Evolutionary conservation across 225 moss, liverwort and hornwort species (phyloP), one percentile per base, ranked within the genome.

Genomic region (Pleurozium schreberi): DNA sequence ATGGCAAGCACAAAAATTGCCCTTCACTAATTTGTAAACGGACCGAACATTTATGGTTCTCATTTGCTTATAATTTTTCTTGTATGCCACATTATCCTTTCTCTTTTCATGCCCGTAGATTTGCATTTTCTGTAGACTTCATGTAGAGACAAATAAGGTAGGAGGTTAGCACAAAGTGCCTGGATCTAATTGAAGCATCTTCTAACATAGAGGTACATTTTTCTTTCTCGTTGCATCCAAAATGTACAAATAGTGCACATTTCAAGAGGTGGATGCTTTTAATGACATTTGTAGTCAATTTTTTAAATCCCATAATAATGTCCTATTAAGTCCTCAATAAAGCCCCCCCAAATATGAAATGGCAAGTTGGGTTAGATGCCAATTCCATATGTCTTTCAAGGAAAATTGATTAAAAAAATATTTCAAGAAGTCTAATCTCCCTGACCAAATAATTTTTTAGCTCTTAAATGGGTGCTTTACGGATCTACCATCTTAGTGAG

Each of bases 71-170:
- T 47, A 19, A 47, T 3, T 47, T 74, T 47, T 47, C 12, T 40
- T 31, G 2, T 31, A 4, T 18, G 1, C 18, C 31, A 31, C 31
- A 31, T 11, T 74, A 7, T 0, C 11, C 5, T 21, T 33, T 12
- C 0, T 8, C 2, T 75, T 50, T 33, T 49, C 19, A 74, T 47
- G 26, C 26, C 8, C 11, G 10, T 26, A 60, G 4, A 6, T 47
- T 45, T 1, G 1, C 74, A 31, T 47, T 31, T 0, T 47, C 1
- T 18, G 1, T 47, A 2, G 3, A 18, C 6, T 2, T 11, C 4
- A 18, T 18, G 7, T 20, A 0, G 26, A 75, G 4, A 31, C 16
- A 43, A 43, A 2, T 47, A 47, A 31, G 2, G 4, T 19, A 31
- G 19, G 28, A 49, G 2, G 45, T 49, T 5, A n/a, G n/a, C 1